These are phyloP conservation scores for Penicillium mononematosum DNA, from an alignment of 495 filamentous ascomycete genomes.

Conservation along the genomic window DNA sequence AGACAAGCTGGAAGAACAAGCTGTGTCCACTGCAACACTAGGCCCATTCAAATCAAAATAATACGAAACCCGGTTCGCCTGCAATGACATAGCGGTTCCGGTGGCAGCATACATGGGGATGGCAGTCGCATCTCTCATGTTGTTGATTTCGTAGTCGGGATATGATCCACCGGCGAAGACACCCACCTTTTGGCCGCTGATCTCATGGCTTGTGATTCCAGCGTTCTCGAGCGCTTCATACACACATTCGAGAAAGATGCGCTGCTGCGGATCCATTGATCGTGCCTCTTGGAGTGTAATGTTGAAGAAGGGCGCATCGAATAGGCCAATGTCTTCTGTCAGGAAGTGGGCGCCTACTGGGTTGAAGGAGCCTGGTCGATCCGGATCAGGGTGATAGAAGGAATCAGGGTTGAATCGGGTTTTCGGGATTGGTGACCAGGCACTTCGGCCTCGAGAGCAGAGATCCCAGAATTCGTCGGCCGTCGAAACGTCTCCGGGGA, in stretches of 20 bases:
- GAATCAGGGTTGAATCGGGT: constrained; percentile 46
- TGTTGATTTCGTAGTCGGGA: constrained; percentile 45
- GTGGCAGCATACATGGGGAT: constrained; percentile 46
- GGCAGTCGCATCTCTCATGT: constrained; percentile 40
- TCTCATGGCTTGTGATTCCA: constrained; percentile 41
- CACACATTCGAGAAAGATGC: constrained; percentile 42
- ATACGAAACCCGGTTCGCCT: constrained; percentile 47
- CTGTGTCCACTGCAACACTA: constrained; percentile 48
- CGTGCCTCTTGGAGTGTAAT: constrained; percentile 44
- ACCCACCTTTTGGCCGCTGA: constrained; percentile 46
- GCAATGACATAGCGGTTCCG: constrained; percentile 45
- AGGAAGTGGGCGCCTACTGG: constrained; percentile 40
- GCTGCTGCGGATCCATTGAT: constrained; percentile 51
- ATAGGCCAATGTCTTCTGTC: constrained; percentile 49
- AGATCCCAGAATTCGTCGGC: constrained; percentile 59
- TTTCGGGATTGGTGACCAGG: constrained; percentile 28
- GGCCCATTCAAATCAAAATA: constrained; percentile 44
- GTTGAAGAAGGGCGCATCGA: constrained; percentile 58
- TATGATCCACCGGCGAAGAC: constrained; percentile 47
- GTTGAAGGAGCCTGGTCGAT: constrained; percentile 31
- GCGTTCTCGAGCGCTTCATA: constrained; percentile 51
- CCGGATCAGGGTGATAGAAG: constrained; percentile 41
- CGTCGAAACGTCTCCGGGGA: constrained; percentile 51
- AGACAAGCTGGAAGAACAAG: constrained; percentile 52
- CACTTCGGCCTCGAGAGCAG: constrained; percentile 28